phyloP scores from a whole-genome alignment of 148 eudicot genomes.

The Camellia japonica region DNA sequence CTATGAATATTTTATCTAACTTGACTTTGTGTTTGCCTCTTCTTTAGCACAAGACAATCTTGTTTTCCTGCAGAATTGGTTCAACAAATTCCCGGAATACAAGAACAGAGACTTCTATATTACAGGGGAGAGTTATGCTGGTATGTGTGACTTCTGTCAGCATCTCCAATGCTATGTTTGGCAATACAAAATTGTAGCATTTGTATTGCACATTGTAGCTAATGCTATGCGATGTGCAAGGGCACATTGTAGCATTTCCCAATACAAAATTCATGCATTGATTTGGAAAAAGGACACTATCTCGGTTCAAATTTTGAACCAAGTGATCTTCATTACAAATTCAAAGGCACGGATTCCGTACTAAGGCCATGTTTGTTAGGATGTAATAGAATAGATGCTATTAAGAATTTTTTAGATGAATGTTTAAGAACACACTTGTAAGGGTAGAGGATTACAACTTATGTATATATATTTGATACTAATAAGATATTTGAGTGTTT shows the following conservation, averaged over 20 bases:
- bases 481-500: too few relatives aligned
- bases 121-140: conserved; percentile 78
- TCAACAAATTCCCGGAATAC: conserved; percentile 62
- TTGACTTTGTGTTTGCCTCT: neutral
- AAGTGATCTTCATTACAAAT: too few relatives aligned
- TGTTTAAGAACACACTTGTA: too few relatives aligned
- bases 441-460: too few relatives aligned
- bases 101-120: conserved; percentile 59
- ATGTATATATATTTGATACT: too few relatives aligned
- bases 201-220: too few relatives aligned
- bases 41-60: conserved; percentile 55
- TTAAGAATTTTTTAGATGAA: too few relatives aligned
- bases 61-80: conserved; percentile 57
- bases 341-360: too few relatives aligned
- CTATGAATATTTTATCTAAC: neutral
- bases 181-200: neutral
- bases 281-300: neutral
- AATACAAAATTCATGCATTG: neutral
- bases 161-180: neutral
- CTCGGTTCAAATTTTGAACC: neutral
- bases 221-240: too few relatives aligned
- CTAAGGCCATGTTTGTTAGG: too few relatives aligned
- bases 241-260: too few relatives aligned
- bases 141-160: conserved; percentile 21
- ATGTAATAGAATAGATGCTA: too few relatives aligned